Evolutionary conservation across 1,284 basidiomycete genomes (phyloP), one percentile per base, ranked within the genome.

Genomic region (Prillingera fragicola): DNA sequence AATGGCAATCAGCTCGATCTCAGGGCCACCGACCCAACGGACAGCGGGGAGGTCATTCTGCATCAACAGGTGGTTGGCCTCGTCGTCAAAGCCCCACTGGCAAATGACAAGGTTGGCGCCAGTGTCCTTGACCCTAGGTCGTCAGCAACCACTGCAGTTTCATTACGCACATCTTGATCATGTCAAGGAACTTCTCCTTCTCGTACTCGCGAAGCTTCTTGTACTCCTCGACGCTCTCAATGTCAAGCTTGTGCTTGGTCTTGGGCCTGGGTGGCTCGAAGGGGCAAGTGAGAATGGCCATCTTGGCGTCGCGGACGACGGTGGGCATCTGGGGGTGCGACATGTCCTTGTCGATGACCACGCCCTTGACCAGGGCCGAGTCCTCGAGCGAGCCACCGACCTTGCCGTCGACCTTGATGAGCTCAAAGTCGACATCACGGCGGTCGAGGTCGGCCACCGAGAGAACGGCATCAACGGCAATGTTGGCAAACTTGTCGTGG

Each of bases 21-120:
- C 94, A 2, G 95, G 94, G 17, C 94, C 95, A 52, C 94, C 94
- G 45, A 98, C 94, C 94, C 95, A 98, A 67, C 94, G 80, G 19
- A 98, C 94, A n/a, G 94, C 89, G 32, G 94, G 95, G 33, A 99
- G 76, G 13, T 92, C 86, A 66, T 97, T 96, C 75, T 96, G 92
- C 84, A 98, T 89, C 58, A 99, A 73, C 63, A 98, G 63, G 69
- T 98, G 94, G 70, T 99, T 99, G 45, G 94, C 94, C 75, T 98
- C 94, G 69, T 99, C 95, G 65, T 99, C 94, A 68, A 99, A 99
- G 54, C 94, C 94, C 94, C 94, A 99, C 71, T 98, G 95, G 72
- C 94, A 98, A 60, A 99, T 95, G 57, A 98, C 94, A 47, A 99
- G 74, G 72, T 99, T 98, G 21, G 95, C 92, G 24, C 95, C 94